Conservation (phyloP, 148 eudicot genomes). For the Chenopodium album region DNA sequence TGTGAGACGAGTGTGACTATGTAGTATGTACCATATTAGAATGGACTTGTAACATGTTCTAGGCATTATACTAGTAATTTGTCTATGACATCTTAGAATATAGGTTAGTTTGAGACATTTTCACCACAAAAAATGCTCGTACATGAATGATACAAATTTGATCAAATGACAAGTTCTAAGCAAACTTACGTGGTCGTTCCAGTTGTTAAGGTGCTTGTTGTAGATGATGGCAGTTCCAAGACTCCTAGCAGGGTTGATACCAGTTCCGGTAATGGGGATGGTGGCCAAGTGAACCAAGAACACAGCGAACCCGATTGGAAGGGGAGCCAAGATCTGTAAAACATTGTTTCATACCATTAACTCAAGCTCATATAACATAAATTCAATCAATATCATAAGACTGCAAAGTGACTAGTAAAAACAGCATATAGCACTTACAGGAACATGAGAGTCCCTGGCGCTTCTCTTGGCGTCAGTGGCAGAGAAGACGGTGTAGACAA, state of each 20-base stretch:
- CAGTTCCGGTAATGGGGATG: slow-evolving; percentile 67
- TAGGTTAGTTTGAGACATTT: not conserved
- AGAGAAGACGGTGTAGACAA: slow-evolving; percentile 69
- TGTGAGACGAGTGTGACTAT: not conserved
- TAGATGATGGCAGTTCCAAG: slow-evolving; percentile 66
- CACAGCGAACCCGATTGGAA: slow-evolving; percentile 70
- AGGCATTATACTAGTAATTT: no score
- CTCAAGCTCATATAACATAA: not conserved
- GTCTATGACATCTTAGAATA: no score
- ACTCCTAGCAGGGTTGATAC: slow-evolving; percentile 72
- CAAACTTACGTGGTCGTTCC: slow-evolving; percentile 61
- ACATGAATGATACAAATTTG: not conserved
- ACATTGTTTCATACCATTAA: not conserved
- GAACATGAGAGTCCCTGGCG: slow-evolving; percentile 73
- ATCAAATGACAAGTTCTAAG: not conserved
- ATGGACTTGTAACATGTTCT: no score
- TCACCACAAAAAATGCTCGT: not conserved
- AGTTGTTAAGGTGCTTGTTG: slow-evolving; percentile 46
- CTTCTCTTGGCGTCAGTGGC: slow-evolving; percentile 77
- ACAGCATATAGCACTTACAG: slow-evolving; percentile 34
- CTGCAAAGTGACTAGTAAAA: not conserved
- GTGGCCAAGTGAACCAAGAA: slow-evolving; percentile 77
- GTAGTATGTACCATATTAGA: no score
- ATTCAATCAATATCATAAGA: not conserved
- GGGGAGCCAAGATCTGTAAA: slow-evolving; percentile 62